Evolutionary conservation across 2,329 filamentous ascomycete genomes (phyloP), one percentile per base, ranked within the genome.

Genomic region (Lizonia empirigonia): DNA sequence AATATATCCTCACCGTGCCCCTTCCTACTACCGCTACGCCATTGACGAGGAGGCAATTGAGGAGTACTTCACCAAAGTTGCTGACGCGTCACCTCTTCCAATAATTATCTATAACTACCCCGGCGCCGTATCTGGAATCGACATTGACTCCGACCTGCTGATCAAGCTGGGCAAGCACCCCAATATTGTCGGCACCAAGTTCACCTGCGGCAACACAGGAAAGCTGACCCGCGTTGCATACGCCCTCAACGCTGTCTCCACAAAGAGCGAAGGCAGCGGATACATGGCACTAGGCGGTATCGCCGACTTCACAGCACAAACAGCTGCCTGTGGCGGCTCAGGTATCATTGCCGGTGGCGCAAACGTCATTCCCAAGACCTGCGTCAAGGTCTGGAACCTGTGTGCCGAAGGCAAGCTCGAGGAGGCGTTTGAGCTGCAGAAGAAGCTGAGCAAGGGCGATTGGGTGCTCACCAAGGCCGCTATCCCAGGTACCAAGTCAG

Each of bases 71-170:
- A 82, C 79, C 47, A 81, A 82, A 48, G 89, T 96, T 5, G 91
- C 91, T 38, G 88, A 93, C 71, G 80, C 74, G 30, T 89, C 86
- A 41, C 87, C 89, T 5, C 76, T 94, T 7, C 89, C 90, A n/a
- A 73, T 96, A 46, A 83, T 95, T 58, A 78, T 96, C 38, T 96
- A 96, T 83, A 96, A 95, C 79, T 96, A 94, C 77, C 91, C 91
- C 1, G 90, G 90, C 42, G 91, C 90, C 40, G 91, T 94, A 5
- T 83, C 89, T 5, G 91, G 91, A 41, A 88, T 95, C 67, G 91
- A 96, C 73, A 88, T 96, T 84, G 90, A 94, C 79, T 92, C 88
- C 51, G 91, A 96, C 71, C 81, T 93, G 53, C 83, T 96, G 65
- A 90, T 94, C 77, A 83, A 82, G 69, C 83, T 96, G 29, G 88